These are phyloP conservation scores for Chaetomium olivaceum DNA, from an alignment of 2,329 filamentous ascomycete genomes.

Conservation along the genomic window DNA sequence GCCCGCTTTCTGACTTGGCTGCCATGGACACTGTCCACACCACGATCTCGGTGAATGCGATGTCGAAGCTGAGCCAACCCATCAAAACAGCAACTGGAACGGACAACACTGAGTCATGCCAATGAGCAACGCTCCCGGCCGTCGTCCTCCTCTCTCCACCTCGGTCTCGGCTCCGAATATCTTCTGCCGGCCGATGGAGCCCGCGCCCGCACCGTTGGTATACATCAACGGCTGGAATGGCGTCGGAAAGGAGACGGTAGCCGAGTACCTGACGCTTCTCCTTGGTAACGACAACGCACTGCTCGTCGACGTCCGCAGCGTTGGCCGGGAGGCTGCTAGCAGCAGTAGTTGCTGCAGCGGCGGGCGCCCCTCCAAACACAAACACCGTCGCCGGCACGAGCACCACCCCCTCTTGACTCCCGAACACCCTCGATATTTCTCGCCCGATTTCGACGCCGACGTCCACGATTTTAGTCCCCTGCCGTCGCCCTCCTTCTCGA, in stretches of 20 bases:
- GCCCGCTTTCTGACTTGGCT: not conserved
- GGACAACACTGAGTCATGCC: not conserved
- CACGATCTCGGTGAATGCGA: not conserved
- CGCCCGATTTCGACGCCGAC: conserved; percentile 18
- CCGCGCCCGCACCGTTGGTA: conserved; percentile 34
- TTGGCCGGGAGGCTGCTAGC: conserved; percentile 15
- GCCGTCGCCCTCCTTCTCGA: not conserved
- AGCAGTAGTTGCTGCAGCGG: not conserved
- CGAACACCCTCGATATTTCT: conserved; percentile 27
- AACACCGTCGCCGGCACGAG: conserved; percentile 7
- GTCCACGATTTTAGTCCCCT: not conserved
- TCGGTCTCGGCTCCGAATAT: conserved; percentile 19
- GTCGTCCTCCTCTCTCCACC: conserved; percentile 15
- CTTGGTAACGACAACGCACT: conserved; percentile 37
- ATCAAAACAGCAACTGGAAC: not conserved
- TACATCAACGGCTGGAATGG: conserved; percentile 41
- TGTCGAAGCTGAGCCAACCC: not conserved
- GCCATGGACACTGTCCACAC: not conserved
- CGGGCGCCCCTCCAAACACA: not conserved
- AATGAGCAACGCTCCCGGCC: conserved; percentile 7
- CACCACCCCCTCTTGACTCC: conserved; percentile 24
- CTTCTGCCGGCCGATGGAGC: conserved; percentile 28
- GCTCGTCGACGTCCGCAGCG: conserved; percentile 31
- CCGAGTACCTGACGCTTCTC: conserved; percentile 37
- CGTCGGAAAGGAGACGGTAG: conserved; percentile 39